phyloP scores from a whole-genome alignment of 768 basidiomycete genomes.

The Lyophyllum semitale region DNA sequence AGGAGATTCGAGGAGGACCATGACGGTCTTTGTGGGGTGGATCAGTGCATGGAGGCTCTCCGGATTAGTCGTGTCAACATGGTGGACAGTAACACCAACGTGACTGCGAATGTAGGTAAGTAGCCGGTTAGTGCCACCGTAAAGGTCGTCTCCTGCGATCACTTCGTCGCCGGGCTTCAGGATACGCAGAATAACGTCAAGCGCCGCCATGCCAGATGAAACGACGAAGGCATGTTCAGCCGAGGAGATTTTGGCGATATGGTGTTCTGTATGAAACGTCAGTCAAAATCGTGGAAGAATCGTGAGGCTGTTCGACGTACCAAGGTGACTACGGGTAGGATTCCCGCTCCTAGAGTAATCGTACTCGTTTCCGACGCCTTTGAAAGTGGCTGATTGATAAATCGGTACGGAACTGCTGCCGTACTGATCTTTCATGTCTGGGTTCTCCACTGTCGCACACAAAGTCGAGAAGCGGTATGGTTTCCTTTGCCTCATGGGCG shows the following conservation, averaged over 20 bases:
- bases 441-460: slow-evolving; percentile 91
- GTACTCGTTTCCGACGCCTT: slow-evolving; percentile 86
- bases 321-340: slow-evolving; percentile 92
- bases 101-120: slow-evolving; percentile 86
- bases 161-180: slow-evolving; percentile 96
- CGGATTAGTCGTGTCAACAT: slow-evolving; percentile 90
- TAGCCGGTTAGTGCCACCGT: slow-evolving; percentile 96
- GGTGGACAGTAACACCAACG: slow-evolving; percentile 86
- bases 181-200: slow-evolving; percentile 91
- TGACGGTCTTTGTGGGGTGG: slow-evolving; percentile 74
- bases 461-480: slow-evolving; percentile 90
- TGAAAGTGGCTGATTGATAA: slow-evolving; percentile 98
- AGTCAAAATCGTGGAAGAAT: slow-evolving; percentile 7
- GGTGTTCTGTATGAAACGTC: slow-evolving; percentile 69
- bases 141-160: slow-evolving; percentile 95
- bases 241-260: slow-evolving; percentile 95
- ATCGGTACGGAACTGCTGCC: slow-evolving; percentile 94
- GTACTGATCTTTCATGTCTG: slow-evolving; percentile 91
- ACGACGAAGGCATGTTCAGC: slow-evolving; percentile 89
- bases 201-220: slow-evolving; percentile 97
- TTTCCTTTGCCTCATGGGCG: slow-evolving; percentile 64
- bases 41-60: slow-evolving; percentile 62
- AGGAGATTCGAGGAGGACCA: slow-evolving; percentile 97
- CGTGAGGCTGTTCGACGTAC: slow-evolving; percentile 40
- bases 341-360: slow-evolving; percentile 97